These are phyloP conservation scores for Globisporangium paroecandrum DNA, from an alignment of 352 stramenopile genomes.

Conservation along the genomic window DNA sequence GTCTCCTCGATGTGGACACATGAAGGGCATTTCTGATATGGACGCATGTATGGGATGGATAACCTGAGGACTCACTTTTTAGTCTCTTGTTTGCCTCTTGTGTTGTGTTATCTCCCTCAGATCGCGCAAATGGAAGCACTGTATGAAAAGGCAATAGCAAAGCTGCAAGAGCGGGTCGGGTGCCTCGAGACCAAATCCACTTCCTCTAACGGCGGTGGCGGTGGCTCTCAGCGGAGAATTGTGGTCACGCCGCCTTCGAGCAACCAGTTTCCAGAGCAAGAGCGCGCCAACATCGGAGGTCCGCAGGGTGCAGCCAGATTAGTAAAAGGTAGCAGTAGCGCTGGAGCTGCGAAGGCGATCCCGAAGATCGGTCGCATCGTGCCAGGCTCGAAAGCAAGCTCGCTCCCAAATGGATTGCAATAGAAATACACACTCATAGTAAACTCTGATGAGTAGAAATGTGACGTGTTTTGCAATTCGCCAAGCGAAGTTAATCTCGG, in stretches of 20 bases:
- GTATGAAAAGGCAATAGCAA: slow-evolving; percentile 67
- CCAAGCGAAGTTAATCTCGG: not conserved
- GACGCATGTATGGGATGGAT: no score
- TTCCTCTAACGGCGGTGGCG: not conserved
- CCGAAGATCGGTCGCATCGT: slow-evolving; percentile 58
- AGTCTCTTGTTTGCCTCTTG: not conserved
- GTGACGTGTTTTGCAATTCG: not conserved
- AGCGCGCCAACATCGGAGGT: slow-evolving; percentile 15
- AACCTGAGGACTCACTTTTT: not conserved
- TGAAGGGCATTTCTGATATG: not conserved
- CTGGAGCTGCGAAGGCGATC: slow-evolving; percentile 25
- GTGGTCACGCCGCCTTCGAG: slow-evolving; percentile 12
- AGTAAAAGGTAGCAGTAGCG: not conserved
- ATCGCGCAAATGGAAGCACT: slow-evolving; percentile 71
- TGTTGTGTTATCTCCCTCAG: slow-evolving; percentile 17
- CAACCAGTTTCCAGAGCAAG: slow-evolving; percentile 21
- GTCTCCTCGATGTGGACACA: slow-evolving; percentile 1
- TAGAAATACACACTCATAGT: slow-evolving; percentile 5
- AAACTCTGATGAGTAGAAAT: not conserved
- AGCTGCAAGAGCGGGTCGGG: slow-evolving; percentile 63
- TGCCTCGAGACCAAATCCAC: slow-evolving; percentile 45
- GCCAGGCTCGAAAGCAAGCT: slow-evolving; percentile 37
- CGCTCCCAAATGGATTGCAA: slow-evolving; percentile 9
- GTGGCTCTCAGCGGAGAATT: slow-evolving; percentile 21
- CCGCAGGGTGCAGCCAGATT: not conserved